These are phyloP conservation scores for Xerocomus brunneocitrinus DNA, from an alignment of 768 basidiomycete genomes.

Conservation along the genomic window DNA sequence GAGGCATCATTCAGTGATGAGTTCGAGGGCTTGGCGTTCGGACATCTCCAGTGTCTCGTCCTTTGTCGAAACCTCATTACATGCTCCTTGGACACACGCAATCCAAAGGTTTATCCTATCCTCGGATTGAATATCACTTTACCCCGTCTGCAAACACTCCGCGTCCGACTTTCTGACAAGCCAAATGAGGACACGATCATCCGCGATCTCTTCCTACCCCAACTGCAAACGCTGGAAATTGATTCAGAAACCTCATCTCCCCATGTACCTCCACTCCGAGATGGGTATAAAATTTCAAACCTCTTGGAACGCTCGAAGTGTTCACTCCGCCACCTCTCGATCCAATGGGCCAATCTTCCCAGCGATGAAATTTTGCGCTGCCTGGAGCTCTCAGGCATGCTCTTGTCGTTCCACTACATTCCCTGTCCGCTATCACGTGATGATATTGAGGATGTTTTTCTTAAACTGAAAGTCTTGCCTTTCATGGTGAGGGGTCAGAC, in stretches of 20 bases:
- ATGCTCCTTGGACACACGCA: conserved; percentile 6
- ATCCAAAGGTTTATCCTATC: neutral
- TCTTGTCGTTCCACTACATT: neutral
- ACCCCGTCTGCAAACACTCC: conserved; percentile 8
- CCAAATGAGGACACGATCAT: neutral
- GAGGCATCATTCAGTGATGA: conserved; percentile 11
- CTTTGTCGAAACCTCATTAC: conserved; percentile 14
- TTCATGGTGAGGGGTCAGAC: too few species aligned
- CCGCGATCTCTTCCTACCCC: conserved; percentile 10
- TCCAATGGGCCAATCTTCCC: neutral
- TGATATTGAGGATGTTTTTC: neutral
- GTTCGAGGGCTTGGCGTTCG: neutral
- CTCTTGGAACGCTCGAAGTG: neutral
- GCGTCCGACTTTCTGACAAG: conserved; percentile 2
- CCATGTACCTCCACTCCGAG: too few species aligned
- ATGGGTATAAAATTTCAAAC: too few species aligned
- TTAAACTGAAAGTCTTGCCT: neutral
- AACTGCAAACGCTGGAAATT: neutral
- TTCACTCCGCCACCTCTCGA: neutral
- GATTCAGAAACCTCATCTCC: neutral
- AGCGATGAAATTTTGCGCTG: neutral
- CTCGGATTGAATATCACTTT: neutral
- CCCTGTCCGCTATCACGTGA: neutral
- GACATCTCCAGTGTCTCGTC: neutral
- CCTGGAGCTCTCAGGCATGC: neutral